phyloP scores from a whole-genome alignment of 2,329 filamentous ascomycete genomes.

The Bipolaris zeicola region DNA sequence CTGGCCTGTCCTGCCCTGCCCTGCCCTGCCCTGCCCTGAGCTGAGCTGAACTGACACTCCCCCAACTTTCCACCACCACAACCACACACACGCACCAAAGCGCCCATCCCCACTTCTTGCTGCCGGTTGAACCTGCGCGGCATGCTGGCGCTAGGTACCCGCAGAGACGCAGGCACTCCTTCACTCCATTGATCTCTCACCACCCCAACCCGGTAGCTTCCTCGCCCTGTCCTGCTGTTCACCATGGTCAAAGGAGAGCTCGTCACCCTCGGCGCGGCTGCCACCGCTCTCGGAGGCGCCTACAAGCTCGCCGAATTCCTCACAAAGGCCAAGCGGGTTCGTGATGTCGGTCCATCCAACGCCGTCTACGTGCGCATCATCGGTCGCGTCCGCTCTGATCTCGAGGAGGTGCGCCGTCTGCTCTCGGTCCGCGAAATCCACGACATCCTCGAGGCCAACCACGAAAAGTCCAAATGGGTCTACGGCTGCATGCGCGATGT shows the following conservation, averaged over 20 bases:
- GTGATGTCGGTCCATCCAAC: conserved; percentile 46
- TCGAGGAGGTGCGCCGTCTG: conserved; percentile 47
- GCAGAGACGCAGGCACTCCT: conserved; percentile 33
- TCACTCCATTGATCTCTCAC: conserved; percentile 27
- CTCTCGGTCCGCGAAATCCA: conserved; percentile 46
- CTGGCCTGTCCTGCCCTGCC: neutral
- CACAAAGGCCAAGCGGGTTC: conserved; percentile 43
- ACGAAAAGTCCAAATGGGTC: conserved; percentile 48
- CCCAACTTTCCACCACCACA: conserved; percentile 25
- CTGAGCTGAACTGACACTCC: conserved; percentile 14
- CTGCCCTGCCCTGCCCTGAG: conserved; percentile 11
- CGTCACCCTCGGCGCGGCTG: conserved; percentile 41
- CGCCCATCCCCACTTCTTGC: conserved; percentile 23
- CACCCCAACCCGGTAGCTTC: conserved; percentile 16
- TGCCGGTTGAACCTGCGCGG: conserved; percentile 34
- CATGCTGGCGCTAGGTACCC: conserved; percentile 40
- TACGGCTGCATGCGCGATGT: conserved; percentile 45
- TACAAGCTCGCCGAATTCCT: conserved; percentile 49
- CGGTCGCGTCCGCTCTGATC: conserved; percentile 44
- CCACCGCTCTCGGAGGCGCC: conserved; percentile 43
- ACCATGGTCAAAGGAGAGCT: conserved; percentile 43
- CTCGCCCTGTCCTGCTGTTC: conserved; percentile 14
- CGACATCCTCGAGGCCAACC: conserved; percentile 45
- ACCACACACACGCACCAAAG: conserved; percentile 8
- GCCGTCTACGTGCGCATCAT: conserved; percentile 49